These are phyloP conservation scores for Ochetophila trinervis DNA, from an alignment of 306 rosid genomes.

Conservation along the genomic window DNA sequence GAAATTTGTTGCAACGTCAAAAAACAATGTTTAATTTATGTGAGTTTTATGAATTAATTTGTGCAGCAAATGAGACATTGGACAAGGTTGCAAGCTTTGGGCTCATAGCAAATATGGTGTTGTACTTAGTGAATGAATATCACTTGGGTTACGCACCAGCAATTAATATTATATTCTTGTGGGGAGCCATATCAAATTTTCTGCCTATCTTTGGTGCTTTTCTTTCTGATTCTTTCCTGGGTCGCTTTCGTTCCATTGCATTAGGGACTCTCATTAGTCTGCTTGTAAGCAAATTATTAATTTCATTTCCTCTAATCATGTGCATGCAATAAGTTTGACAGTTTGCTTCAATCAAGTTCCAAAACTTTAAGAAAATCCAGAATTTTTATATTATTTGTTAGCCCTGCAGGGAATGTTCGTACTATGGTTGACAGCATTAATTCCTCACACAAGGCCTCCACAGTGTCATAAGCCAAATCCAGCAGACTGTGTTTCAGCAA, in stretches of 20 bases:
- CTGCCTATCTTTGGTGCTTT: conserved; percentile 66
- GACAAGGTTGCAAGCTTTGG: conserved; percentile 74
- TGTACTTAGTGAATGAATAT: conserved; percentile 48
- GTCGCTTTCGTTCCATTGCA: conserved; percentile 65
- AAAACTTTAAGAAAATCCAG: too few relatives aligned
- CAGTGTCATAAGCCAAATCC: conserved; percentile 21
- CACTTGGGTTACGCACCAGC: conserved; percentile 41
- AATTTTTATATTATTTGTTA: too few relatives aligned
- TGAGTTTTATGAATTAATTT: not conserved
- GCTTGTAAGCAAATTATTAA: conserved; percentile 31
- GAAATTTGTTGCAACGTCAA: not conserved
- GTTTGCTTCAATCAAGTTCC: too few relatives aligned
- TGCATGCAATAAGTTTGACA: too few relatives aligned
- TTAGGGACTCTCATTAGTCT: conserved; percentile 41
- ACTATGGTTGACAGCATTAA: conserved; percentile 59
- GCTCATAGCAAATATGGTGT: conserved; percentile 60
- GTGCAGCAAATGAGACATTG: conserved; percentile 71
- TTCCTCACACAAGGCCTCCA: conserved; percentile 65
- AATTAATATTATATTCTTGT: conserved; percentile 41
- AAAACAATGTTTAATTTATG: not conserved
- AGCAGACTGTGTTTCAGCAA: conserved; percentile 34
- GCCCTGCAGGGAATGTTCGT: conserved; percentile 47
- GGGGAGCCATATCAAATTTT: conserved; percentile 46
- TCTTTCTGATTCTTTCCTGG: conserved; percentile 68
- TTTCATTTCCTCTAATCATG: too few relatives aligned